Evolutionary conservation across 352 stramenopile genomes (phyloP), one percentile per base, ranked within the genome.

Genomic region (Pythium volutum): DNA sequence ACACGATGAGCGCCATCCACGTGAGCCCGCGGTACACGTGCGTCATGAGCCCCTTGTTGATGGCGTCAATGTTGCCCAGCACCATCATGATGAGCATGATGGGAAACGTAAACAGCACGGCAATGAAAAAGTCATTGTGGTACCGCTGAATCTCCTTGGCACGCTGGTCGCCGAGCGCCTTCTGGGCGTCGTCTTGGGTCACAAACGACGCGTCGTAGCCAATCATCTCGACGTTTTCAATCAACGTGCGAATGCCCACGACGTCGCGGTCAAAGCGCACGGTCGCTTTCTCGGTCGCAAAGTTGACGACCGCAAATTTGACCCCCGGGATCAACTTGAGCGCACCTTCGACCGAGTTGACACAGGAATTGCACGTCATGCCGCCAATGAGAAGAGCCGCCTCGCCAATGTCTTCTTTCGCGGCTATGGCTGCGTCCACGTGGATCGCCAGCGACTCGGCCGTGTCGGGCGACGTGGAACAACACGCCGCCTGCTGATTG

Each of bases 21-120:
- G 84, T 83, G 14, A 93, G 69, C 8, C 85, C 87, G 27, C 66
- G 76, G 29, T 91, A 65, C 36, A 90, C 75, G 6, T 23, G 48
- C 15, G 70, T 73, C 66, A 83, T 79, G 27, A 96, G 66, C 6
- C 62, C 69, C 10, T 70, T 52, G 29, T 81, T 53, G 59, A 93
- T 74, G 1, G 68, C 52, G n/a, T 62, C 27, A 26, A 96, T 93
- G 60, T 91, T 93, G 49, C 72, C 72, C n/a, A 95, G 60, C 18
- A 96, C 75, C 80, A 91, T 96, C 84, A 98, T 97, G 29, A 98
- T 76, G 15, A 97, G 54, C 31, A 98, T 70, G 69, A 98, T 89
- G 11, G 97, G 96, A 31, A 98, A 75, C 9, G 96, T 98, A 53
- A 99, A 97, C 4, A 96, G 20, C 26, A 97, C 68, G 1, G 88